A percentile compares a stretch with the other conserved stretches of the same genome.
Evolutionary conservation across 2,329 filamentous ascomycete genomes (phyloP).

Genomic region (Kalmusia sp.): DNA sequence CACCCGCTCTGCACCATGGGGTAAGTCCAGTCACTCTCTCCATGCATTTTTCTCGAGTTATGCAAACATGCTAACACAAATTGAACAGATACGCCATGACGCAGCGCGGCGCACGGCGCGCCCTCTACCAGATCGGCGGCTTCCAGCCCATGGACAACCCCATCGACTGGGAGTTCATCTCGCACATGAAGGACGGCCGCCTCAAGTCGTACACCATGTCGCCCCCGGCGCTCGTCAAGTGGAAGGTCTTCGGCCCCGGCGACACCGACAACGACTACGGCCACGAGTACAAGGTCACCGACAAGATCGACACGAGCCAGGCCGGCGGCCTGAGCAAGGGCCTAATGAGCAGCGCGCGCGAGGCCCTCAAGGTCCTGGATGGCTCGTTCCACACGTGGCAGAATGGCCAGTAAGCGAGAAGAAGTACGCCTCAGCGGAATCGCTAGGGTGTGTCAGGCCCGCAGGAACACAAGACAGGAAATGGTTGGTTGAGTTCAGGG

Average conservation of each 20-base stretch:
- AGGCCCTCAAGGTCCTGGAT: conserved; percentile 6
- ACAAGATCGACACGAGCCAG: not conserved
- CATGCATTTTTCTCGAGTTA: not conserved
- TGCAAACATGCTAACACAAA: not conserved
- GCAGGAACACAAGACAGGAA: no score
- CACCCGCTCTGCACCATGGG: conserved; percentile 11
- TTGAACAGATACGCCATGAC: conserved; percentile 6
- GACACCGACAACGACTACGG: conserved; percentile 13
- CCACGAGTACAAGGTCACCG: not conserved
- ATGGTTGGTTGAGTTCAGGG: no score
- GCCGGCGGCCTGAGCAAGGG: conserved; percentile 4
- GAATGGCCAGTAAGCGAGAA: not conserved
- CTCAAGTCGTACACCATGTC: conserved; percentile 6
- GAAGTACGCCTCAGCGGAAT: no score
- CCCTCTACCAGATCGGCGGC: conserved; percentile 13
- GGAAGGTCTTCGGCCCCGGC: conserved; percentile 1
- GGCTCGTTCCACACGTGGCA: conserved; percentile 4
- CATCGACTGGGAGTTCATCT: conserved; percentile 8
- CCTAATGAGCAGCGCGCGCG: conserved; percentile 1
- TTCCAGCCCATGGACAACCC: conserved; percentile 4
- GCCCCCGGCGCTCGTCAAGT: conserved; percentile 3
- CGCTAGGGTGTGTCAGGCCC: no score
- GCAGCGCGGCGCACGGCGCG: conserved; percentile 5
- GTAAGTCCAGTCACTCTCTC: not conserved
- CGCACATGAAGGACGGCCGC: conserved; percentile 3